Percentiles rank a stretch among this genome's conserved stretches.
Conservation (phyloP, 1,284 basidiomycete species). For the Pseudozyma sp. region DNA sequence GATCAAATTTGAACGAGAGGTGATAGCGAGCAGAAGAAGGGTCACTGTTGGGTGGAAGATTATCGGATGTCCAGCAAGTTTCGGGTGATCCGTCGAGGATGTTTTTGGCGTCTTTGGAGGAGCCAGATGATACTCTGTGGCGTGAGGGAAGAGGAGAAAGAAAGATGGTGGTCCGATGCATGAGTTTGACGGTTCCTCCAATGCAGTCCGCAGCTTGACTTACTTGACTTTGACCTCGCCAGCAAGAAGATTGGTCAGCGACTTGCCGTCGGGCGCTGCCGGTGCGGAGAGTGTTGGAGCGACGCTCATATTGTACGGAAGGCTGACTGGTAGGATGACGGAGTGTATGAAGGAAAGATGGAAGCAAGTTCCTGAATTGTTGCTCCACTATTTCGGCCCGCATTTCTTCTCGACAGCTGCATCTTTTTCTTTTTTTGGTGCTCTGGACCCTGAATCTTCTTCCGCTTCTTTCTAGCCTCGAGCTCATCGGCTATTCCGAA, state of each 20-base stretch:
- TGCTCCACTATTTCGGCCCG: neutral
- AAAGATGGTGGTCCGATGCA: neutral
- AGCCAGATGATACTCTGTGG: constrained; percentile 42
- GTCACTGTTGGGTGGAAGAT: constrained; percentile 34
- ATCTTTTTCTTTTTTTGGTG: neutral
- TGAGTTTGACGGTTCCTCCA: neutral
- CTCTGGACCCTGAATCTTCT: constrained; percentile 9
- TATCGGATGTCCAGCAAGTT: constrained; percentile 52
- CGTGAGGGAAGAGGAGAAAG: neutral
- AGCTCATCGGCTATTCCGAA: no score
- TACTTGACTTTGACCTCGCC: constrained; percentile 40
- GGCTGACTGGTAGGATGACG: neutral
- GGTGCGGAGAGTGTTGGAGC: constrained; percentile 22
- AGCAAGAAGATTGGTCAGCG: constrained; percentile 34
- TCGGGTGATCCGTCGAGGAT: constrained; percentile 43
- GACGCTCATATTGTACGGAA: constrained; percentile 15
- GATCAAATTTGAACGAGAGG: constrained; percentile 32
- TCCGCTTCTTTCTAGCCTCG: neutral
- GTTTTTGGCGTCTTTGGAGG: constrained; percentile 42
- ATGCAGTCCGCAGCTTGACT: constrained; percentile 13
- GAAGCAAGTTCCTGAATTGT: neutral
- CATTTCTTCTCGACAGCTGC: neutral
- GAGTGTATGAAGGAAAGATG: neutral
- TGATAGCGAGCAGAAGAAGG: constrained; percentile 9
- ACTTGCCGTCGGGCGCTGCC: neutral